Evolutionary conservation across 139 green algal species (phyloP).

Genomic region (Picochlorum costavermella): DNA sequence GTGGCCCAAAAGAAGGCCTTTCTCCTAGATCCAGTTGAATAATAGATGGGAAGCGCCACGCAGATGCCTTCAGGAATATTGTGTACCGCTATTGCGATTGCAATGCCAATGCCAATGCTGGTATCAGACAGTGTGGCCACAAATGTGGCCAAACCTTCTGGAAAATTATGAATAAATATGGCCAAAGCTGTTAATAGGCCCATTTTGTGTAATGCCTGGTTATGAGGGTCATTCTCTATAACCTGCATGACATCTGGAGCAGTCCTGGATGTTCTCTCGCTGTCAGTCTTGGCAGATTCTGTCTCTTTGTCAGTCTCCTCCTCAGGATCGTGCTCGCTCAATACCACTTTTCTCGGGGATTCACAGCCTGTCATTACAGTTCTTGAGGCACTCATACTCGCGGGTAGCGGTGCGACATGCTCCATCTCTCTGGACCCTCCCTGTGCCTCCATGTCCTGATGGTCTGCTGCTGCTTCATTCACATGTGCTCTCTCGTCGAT

Average conservation of each 20-base stretch:
- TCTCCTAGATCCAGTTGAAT: conserved; percentile 60
- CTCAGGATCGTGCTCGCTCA: neutral
- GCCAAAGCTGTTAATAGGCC: conserved; percentile 41
- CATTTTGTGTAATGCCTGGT: conserved; percentile 29
- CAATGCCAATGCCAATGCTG: conserved; percentile 40
- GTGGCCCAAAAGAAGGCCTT: conserved; percentile 64
- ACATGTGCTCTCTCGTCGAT: too few relatives aligned
- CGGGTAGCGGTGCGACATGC: too few relatives aligned
- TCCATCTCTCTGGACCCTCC: too few relatives aligned
- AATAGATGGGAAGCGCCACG: conserved; percentile 90
- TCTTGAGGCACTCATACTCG: neutral
- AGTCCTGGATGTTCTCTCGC: neutral
- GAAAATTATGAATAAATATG: conserved; percentile 64
- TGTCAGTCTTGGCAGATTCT: neutral
- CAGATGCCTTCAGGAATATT: conserved; percentile 73
- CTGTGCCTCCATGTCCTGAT: too few relatives aligned
- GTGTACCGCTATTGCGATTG: conserved; percentile 71
- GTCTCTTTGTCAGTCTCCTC: neutral
- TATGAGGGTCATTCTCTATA: conserved; percentile 22
- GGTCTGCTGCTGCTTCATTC: too few relatives aligned
- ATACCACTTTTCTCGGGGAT: neutral
- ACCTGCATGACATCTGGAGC: conserved; percentile 17
- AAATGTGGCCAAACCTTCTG: conserved; percentile 62
- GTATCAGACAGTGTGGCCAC: conserved; percentile 40
- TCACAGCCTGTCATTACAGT: neutral